Percentiles rank a stretch among this genome's conserved stretches.
phyloP scores from a whole-genome alignment of 2,329 filamentous ascomycete species.

The Trichoderma sp. region DNA sequence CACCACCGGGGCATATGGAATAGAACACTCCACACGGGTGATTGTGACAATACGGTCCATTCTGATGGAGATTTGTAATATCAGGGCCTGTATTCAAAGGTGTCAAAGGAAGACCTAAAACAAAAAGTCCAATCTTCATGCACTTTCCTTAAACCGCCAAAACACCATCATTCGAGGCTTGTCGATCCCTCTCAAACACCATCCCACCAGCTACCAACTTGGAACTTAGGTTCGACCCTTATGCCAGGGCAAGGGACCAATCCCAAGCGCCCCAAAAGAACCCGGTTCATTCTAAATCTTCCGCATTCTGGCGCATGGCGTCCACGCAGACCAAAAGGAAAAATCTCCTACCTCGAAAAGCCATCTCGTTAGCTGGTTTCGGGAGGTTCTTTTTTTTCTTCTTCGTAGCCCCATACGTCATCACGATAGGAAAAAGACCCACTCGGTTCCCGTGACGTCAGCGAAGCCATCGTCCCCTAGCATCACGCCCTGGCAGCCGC shows the following conservation, averaged over 20 bases:
- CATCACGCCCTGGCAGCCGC: constrained; percentile 4
- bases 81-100: too few species aligned
- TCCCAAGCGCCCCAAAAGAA: neutral
- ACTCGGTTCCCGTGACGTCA: constrained; percentile 4
- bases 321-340: neutral
- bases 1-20: too few species aligned
- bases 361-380: neutral
- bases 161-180: neutral
- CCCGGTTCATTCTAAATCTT: neutral
- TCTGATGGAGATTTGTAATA: too few species aligned
- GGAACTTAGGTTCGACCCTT: neutral
- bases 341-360: neutral
- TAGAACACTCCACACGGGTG: too few species aligned
- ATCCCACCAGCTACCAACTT: neutral
- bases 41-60: too few species aligned
- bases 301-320: neutral
- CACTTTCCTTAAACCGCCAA: neutral
- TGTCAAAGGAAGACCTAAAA: too few species aligned
- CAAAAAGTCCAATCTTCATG: neutral
- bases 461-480: neutral
- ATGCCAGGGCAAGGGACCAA: neutral
- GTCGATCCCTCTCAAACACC: neutral
- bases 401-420: neutral
- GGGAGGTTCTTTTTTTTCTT: neutral
- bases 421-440: neutral